Evolutionary conservation across 345 rosid genomes (phyloP).

Genomic region (Dimocarpus longan): DNA sequence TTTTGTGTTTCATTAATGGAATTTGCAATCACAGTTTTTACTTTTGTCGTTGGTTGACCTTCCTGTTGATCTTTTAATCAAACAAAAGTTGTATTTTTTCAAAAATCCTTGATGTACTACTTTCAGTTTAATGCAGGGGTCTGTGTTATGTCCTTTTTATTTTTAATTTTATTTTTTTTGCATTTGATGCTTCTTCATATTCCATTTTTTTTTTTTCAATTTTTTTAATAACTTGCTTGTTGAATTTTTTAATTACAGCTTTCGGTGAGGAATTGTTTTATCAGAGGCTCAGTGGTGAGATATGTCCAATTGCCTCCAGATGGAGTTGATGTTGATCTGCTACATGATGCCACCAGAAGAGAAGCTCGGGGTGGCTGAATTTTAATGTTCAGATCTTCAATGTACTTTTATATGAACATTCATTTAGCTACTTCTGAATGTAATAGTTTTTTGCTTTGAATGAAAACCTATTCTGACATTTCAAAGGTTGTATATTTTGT

Average conservation of each 20-base stretch:
- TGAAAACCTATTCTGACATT: constrained; percentile 16
- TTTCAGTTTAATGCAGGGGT: background rate
- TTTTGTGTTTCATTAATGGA: background rate
- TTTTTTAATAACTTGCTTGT: background rate
- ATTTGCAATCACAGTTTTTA: background rate
- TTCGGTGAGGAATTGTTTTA: constrained; percentile 98
- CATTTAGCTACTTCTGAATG: constrained; percentile 17
- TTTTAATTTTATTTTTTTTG: background rate
- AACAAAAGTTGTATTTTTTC: background rate
- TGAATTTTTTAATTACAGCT: constrained; percentile 57
- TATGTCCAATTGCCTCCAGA: constrained; percentile 96
- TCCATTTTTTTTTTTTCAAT: background rate
- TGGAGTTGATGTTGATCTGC: constrained; percentile 94
- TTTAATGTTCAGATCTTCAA: background rate
- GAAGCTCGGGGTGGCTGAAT: constrained; percentile 95
- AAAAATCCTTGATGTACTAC: background rate
- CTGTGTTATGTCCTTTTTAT: background rate
- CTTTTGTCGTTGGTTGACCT: background rate
- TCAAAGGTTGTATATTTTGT: constrained; percentile 9
- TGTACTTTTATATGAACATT: constrained; percentile 20
- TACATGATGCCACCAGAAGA: constrained; percentile 98
- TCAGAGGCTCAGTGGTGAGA: constrained; percentile 97
- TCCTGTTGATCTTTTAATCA: background rate
- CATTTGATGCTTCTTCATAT: background rate
- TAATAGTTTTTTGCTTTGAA: constrained; percentile 25